These are phyloP conservation scores for Phylloporus rhodoxanthus DNA, from an alignment of 768 basidiomycete species.

Conservation along the genomic window DNA sequence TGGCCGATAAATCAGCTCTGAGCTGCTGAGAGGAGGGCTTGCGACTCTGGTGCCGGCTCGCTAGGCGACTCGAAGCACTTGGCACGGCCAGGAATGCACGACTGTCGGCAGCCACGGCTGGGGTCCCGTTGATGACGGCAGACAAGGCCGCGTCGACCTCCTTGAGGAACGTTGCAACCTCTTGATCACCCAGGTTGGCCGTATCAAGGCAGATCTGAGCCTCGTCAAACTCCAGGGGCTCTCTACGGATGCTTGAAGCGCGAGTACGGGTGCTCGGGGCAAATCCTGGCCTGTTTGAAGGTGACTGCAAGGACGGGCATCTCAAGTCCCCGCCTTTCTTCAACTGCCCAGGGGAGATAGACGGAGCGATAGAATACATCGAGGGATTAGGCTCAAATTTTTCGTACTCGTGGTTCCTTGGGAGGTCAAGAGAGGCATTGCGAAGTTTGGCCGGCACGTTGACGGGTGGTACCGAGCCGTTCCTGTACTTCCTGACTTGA, in stretches of 20 bases:
- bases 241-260: conserved; percentile 27
- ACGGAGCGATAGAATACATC: conserved; percentile 29
- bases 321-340: conserved; percentile 21
- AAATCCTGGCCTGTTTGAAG: conserved; percentile 25
- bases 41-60: conserved; percentile 27
- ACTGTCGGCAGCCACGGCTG: conserved; percentile 27
- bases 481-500: conserved; percentile 28
- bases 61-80: conserved; percentile 19
- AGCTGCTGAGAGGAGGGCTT: conserved; percentile 27
- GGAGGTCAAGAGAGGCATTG: conserved; percentile 28
- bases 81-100: conserved; percentile 28
- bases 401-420: conserved; percentile 21
- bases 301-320: conserved; percentile 20
- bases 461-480: conserved; percentile 29
- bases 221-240: conserved; percentile 27
- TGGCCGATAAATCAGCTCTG: conserved; percentile 27
- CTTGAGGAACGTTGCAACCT: conserved; percentile 29
- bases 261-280: conserved; percentile 13
- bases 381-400: conserved; percentile 26
- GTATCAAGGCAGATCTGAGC: conserved; percentile 29
- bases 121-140: conserved; percentile 20
- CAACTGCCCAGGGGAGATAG: conserved; percentile 18
- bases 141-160: conserved; percentile 28
- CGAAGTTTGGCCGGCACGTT: conserved; percentile 26
- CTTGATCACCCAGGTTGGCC: conserved; percentile 26